phyloP scores from a whole-genome alignment of 768 basidiomycete species.

The Lactifluus echinatus region DNA sequence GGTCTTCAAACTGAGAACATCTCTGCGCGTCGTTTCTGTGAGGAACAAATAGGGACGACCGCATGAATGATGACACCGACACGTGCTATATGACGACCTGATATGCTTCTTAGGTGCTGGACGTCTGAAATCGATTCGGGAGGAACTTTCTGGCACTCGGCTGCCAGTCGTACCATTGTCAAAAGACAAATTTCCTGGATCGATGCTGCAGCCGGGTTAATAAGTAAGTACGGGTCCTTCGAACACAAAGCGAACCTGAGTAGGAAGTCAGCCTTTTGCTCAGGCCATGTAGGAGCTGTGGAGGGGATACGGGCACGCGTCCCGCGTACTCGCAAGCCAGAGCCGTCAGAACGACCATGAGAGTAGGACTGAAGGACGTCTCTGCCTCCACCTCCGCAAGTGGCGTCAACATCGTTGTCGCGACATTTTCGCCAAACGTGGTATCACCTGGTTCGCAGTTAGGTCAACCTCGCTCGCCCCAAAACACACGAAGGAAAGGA shows the following conservation, averaged over 20 bases:
- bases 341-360: constrained; percentile 61
- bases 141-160: constrained; percentile 49
- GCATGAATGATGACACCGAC: constrained; percentile 30
- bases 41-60: not conserved
- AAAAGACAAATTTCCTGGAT: constrained; percentile 69
- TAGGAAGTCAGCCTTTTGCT: constrained; percentile 33
- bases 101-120: constrained; percentile 33
- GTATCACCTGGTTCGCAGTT: not conserved
- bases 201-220: constrained; percentile 36
- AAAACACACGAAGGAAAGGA: not conserved
- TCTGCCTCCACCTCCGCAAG: constrained; percentile 16
- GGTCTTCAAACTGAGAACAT: constrained; percentile 57
- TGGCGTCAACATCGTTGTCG: constrained; percentile 12
- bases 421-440: constrained; percentile 31
- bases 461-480: not conserved
- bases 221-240: not conserved
- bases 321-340: constrained; percentile 55
- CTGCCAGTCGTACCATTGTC: constrained; percentile 59
- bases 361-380: constrained; percentile 40
- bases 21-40: constrained; percentile 37
- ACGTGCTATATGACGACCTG: constrained; percentile 47
- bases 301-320: constrained; percentile 41
- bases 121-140: constrained; percentile 37
- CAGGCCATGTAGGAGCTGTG: constrained; percentile 40
- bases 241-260: constrained; percentile 32